phyloP scores from a whole-genome alignment of 495 filamentous ascomycete species.

The Clohesyomyces aquaticus region DNA sequence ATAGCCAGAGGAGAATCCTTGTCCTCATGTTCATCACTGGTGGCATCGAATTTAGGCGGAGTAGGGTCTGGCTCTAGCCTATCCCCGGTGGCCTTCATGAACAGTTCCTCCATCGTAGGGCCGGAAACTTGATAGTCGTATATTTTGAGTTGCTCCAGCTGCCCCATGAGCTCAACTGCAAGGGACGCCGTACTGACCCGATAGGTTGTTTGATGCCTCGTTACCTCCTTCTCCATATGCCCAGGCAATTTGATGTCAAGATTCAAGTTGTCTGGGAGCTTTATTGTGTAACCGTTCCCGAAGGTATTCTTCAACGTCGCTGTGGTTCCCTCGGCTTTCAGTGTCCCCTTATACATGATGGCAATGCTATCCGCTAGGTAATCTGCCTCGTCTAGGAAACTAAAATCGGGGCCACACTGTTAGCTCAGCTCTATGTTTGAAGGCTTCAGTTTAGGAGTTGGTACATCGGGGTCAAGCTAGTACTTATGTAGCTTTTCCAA shows the following conservation, averaged over 20 bases:
- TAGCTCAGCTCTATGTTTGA: not conserved
- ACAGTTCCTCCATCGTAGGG: conserved; percentile 86
- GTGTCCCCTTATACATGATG: conserved; percentile 47
- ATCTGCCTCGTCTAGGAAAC: conserved; percentile 49
- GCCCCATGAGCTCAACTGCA: conserved; percentile 66
- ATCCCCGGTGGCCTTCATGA: conserved; percentile 79
- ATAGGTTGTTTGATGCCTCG: conserved; percentile 72
- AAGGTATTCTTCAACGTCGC: conserved; percentile 45
- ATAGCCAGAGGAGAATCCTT: not conserved
- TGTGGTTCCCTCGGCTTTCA: conserved; percentile 45
- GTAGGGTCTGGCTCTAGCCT: conserved; percentile 1
- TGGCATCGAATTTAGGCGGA: not conserved
- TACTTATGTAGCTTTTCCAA: no score
- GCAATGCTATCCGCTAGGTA: conserved; percentile 30
- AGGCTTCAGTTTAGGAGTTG: no score
- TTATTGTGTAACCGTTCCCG: conserved; percentile 68
- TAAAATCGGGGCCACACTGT: not conserved
- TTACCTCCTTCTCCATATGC: conserved; percentile 59
- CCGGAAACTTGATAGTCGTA: conserved; percentile 76
- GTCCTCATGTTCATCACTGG: not conserved
- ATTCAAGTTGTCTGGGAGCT: conserved; percentile 56
- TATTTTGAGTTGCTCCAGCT: conserved; percentile 64
- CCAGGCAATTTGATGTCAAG: conserved; percentile 34
- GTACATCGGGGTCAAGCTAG: not conserved
- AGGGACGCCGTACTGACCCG: conserved; percentile 63